Evolutionary conservation across 768 basidiomycete species (phyloP).

Genomic region (Pisolithus microcarpus): DNA sequence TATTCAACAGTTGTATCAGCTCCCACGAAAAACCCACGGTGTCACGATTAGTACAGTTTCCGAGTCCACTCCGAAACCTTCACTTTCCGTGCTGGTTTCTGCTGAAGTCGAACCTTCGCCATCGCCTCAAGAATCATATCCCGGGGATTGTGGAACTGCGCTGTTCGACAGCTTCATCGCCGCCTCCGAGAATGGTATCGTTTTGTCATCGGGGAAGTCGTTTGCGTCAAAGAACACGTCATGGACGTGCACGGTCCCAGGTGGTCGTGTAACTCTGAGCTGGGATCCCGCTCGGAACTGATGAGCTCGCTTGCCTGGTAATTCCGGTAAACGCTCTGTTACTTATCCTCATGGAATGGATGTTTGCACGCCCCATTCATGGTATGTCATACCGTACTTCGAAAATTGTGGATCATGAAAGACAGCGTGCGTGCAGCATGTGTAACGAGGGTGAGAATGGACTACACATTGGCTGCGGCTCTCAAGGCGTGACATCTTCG

Average conservation of each 20-base stretch:
- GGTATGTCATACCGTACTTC: too few species aligned
- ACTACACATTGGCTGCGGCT: too few species aligned
- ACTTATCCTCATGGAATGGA: too few species aligned
- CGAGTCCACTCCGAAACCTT: slow-evolving; percentile 1
- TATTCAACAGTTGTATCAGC: slow-evolving; percentile 36
- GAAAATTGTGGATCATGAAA: too few species aligned
- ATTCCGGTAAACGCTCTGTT: neutral
- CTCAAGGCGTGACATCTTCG: too few species aligned
- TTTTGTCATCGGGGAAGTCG: slow-evolving; percentile 22
- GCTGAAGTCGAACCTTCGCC: slow-evolving; percentile 12
- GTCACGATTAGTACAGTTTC: slow-evolving; percentile 1
- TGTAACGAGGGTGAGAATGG: too few species aligned
- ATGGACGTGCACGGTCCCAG: slow-evolving; percentile 40
- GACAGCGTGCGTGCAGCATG: too few species aligned
- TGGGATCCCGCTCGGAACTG: slow-evolving; percentile 3
- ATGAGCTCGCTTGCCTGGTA: neutral
- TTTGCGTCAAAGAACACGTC: slow-evolving; percentile 2
- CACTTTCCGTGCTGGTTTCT: slow-evolving; percentile 19
- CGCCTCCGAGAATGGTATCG: slow-evolving; percentile 50
- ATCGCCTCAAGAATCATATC: slow-evolving; percentile 11
- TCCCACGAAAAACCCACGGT: slow-evolving; percentile 19
- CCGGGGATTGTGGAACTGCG: slow-evolving; percentile 2
- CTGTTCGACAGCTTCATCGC: slow-evolving; percentile 32
- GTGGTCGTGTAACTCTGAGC: slow-evolving; percentile 18
- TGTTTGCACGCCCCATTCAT: too few species aligned